Percentiles rank a stretch among this genome's conserved stretches.
These are phyloP conservation scores for Yarrowia sp. DNA, from an alignment of 805 yeast genomes.

Conservation along the genomic window DNA sequence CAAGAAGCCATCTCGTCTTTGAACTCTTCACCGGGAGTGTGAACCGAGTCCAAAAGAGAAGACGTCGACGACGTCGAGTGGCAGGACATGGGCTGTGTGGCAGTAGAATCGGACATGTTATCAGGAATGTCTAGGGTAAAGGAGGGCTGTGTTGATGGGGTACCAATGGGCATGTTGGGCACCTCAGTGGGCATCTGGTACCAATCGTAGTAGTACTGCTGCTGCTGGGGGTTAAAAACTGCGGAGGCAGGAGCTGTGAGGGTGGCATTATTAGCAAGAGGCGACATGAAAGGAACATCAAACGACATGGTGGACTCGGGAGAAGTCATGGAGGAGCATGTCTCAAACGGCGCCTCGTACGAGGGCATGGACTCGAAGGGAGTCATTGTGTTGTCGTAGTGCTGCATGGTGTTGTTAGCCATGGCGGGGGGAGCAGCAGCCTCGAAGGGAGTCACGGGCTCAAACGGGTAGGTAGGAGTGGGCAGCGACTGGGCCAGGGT, in stretches of 20 bases:
- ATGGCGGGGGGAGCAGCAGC: constrained; percentile 1
- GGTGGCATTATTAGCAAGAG: not conserved
- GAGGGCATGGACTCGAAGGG: constrained; percentile 24
- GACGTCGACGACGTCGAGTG: constrained; percentile 23
- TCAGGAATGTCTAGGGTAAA: constrained; percentile 23
- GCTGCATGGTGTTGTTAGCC: not conserved
- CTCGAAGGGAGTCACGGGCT: constrained; percentile 31
- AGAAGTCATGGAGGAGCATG: constrained; percentile 34
- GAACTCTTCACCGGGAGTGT: constrained; percentile 35
- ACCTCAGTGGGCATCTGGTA: constrained; percentile 17
- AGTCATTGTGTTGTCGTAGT: constrained; percentile 13
- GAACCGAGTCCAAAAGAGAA: constrained; percentile 35
- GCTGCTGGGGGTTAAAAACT: constrained; percentile 5
- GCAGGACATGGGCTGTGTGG: constrained; percentile 19
- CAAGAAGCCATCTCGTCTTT: constrained; percentile 38
- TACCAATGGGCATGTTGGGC: constrained; percentile 21
- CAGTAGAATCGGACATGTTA: constrained; percentile 28
- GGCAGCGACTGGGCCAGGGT: constrained; percentile 16
- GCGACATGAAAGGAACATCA: constrained; percentile 31
- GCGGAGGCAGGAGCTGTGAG: constrained; percentile 9
- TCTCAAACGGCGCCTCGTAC: constrained; percentile 20
- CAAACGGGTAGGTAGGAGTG: constrained; percentile 24
- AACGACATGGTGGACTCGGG: constrained; percentile 36
- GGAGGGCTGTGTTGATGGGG: constrained; percentile 27
- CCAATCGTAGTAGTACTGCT: constrained; percentile 36